Base-by-base conservation (phyloP, 164 flowering plant genomes). In the Nymphaea colorata region DNA sequence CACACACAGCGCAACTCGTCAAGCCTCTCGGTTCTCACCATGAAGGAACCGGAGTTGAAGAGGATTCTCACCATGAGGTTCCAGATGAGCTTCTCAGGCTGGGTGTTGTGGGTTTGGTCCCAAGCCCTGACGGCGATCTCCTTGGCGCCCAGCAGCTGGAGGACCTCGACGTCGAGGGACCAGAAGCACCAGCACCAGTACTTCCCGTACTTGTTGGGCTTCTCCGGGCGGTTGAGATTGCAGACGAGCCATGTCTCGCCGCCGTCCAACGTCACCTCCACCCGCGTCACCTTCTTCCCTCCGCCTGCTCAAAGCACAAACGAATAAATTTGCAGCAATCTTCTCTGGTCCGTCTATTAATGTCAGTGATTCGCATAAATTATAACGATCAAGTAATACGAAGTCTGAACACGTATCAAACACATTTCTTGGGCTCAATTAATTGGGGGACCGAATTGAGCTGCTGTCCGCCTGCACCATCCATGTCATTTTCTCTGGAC, bases 181-280 rank as follows among this genome's bases (percentile, higher is more conserved):
- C 99, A 95, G 83, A 95, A 95, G 71, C 99, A 91, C 99, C 99
- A 95, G 78, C 99, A 95, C 98, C 98, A 95, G 76, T 81, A 88
- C 68, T 82, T 91, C 3, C 96, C 93, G 61, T 82, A 91, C 74
- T 81, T 87, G 87, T 68, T 95, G 6, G 93, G 87, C 80, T 82
- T 91, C 82, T 95, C 99, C 3, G 75, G 87, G 68, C 80, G 88
- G 69, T 91, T 90, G 79, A 91, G 18, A 0, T 43, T 42, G 76
- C 89, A 81, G 65, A 87, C 79, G 3, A 69, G 79, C 99, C 99
- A 95, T 63, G 87, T 81, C 41, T 95, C 99, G 2, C 98, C 98
- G 4, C 94, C 96, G 63, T 95, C 96, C 84, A 86, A 44, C 2
- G 98, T 95, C 61, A 95, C 97, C 74, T 95, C 99, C 57, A 91